These are phyloP conservation scores for Gloeostereum incarnatum DNA, from an alignment of 768 basidiomycete species.

Conservation along the genomic window DNA sequence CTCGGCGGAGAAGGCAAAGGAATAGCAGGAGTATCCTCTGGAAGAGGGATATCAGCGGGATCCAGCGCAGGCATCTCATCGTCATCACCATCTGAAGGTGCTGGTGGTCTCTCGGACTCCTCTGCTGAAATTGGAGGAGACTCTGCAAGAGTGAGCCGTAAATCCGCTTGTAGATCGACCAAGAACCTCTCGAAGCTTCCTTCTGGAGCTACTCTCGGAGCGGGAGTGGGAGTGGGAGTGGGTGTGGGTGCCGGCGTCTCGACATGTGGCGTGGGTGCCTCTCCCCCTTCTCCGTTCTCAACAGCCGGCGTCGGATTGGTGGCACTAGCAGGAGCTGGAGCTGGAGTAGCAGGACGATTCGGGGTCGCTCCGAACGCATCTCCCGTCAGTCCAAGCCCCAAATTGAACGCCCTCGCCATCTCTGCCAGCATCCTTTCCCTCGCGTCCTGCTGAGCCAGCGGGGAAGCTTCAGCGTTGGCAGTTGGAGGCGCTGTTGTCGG, in stretches of 20 bases:
- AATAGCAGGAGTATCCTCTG: conserved; percentile 4
- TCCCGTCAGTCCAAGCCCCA: conserved; percentile 47
- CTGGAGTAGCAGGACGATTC: too few species aligned
- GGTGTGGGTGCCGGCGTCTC: conserved; percentile 6
- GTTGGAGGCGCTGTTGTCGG: conserved; percentile 18
- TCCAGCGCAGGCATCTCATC: conserved; percentile 11
- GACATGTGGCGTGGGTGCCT: neutral
- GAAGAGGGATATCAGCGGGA: neutral
- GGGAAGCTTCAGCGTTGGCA: conserved; percentile 6
- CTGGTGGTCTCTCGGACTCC: conserved; percentile 9
- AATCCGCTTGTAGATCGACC: conserved; percentile 66
- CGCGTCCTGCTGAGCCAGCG: conserved; percentile 32
- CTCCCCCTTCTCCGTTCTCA: too few species aligned
- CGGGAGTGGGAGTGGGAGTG: conserved; percentile 18
- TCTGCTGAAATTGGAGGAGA: conserved; percentile 11
- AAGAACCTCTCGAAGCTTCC: conserved; percentile 79
- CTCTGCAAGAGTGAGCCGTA: conserved; percentile 52
- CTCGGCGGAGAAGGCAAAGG: neutral
- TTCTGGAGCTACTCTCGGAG: too few species aligned
- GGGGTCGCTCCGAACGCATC: conserved; percentile 8
- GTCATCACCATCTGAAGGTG: conserved; percentile 11
- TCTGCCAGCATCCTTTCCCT: conserved; percentile 69
- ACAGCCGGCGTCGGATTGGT: too few species aligned
- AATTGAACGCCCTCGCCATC: conserved; percentile 74
- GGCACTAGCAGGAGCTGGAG: too few species aligned